A percentile compares a stretch with the other conserved stretches of the same genome.
Evolutionary conservation across 495 filamentous ascomycete species (phyloP).

Genomic region (Penicillium salamii): DNA sequence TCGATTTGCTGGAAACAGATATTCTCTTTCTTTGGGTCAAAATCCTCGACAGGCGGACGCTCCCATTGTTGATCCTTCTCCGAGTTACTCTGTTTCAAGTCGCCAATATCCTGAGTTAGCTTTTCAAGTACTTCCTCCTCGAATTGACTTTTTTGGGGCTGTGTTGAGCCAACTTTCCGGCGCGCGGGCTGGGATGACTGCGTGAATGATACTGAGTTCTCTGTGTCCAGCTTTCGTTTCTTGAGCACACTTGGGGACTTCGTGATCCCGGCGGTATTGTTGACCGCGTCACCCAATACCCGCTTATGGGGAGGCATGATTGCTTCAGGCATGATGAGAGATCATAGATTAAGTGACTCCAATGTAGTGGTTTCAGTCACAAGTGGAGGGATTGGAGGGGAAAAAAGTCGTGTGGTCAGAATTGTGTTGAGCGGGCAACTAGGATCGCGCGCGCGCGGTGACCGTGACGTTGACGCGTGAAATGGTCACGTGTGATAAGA

Average conservation of each 20-base stretch:
- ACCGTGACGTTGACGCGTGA: constrained; percentile 31
- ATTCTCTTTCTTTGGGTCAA: constrained; percentile 66
- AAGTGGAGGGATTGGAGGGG: neutral
- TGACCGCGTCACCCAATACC: constrained; percentile 57
- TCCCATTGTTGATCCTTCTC: constrained; percentile 96
- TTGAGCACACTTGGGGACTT: constrained; percentile 58
- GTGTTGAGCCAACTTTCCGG: constrained; percentile 66
- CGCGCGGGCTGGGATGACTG: constrained; percentile 56
- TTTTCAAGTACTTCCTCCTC: constrained; percentile 93
- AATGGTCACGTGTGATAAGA: constrained; percentile 25
- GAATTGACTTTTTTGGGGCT: constrained; percentile 82
- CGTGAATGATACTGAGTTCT: constrained; percentile 50
- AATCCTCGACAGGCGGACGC: constrained; percentile 70
- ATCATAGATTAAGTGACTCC: constrained; percentile 10
- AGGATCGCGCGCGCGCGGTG: constrained; percentile 22
- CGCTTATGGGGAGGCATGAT: constrained; percentile 52
- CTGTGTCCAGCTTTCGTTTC: constrained; percentile 71
- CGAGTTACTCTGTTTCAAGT: constrained; percentile 75
- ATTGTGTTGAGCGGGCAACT: constrained; percentile 15
- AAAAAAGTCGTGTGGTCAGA: neutral
- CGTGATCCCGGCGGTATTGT: constrained; percentile 46
- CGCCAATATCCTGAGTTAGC: constrained; percentile 85
- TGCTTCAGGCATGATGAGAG: constrained; percentile 49
- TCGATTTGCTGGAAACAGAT: constrained; percentile 96
- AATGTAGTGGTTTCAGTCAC: neutral